phyloP scores from a whole-genome alignment of 1,284 basidiomycete genomes.

The Boletus holoroseus region DNA sequence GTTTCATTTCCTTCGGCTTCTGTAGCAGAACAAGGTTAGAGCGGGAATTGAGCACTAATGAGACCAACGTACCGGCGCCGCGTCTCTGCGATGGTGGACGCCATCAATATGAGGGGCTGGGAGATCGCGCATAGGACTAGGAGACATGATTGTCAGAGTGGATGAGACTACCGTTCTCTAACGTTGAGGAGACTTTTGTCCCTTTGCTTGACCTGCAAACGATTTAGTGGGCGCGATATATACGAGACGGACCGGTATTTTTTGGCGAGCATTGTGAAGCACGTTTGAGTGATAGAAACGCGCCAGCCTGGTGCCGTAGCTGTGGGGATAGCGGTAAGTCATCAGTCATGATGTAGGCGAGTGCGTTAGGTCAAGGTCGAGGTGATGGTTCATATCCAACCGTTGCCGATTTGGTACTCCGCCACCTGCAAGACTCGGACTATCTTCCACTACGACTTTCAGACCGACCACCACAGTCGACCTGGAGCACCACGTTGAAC shows the following conservation, averaged over 20 bases:
- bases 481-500: conserved; percentile 23
- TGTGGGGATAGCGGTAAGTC: conserved; percentile 26
- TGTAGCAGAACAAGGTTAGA: conserved; percentile 19
- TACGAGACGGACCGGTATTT: conserved; percentile 25
- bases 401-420: conserved; percentile 32
- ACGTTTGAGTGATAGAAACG: conserved; percentile 33
- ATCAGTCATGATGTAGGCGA: conserved; percentile 27
- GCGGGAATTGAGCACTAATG: conserved; percentile 9
- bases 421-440: conserved; percentile 14
- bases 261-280: conserved; percentile 19
- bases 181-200: conserved; percentile 15
- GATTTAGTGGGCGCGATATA: conserved; percentile 26
- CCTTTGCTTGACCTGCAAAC: conserved; percentile 15
- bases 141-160: conserved; percentile 12
- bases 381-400: conserved; percentile 33
- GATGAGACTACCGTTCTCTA: conserved; percentile 7
- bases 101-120: conserved; percentile 5
- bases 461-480: conserved; percentile 20
- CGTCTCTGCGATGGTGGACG: conserved; percentile 18
- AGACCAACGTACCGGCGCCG: conserved; percentile 22
- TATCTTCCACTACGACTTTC: conserved; percentile 1
- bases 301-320: conserved; percentile 34
- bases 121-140: conserved; percentile 14
- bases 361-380: conserved; percentile 27
- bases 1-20: conserved; percentile 23